Evolutionary conservation across 768 basidiomycete genomes (phyloP).

Genomic region (Hygrocybe coccinea): DNA sequence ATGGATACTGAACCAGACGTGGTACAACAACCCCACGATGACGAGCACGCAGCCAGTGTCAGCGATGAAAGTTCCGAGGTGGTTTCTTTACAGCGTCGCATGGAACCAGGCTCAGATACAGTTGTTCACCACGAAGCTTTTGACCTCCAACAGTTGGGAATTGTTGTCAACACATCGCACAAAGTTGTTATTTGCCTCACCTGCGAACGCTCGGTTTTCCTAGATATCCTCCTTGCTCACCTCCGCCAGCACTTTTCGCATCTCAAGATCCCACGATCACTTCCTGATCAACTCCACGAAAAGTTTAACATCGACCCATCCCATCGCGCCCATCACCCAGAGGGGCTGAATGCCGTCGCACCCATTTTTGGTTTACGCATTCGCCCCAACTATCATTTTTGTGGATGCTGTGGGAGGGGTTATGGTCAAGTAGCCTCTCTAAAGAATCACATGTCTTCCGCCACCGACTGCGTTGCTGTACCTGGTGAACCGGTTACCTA

Average conservation of each 20-base stretch:
- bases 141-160: neutral
- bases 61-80: neutral
- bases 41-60: neutral
- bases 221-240: neutral
- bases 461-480: neutral
- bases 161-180: neutral
- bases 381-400: neutral
- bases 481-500: too few relatives aligned
- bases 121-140: neutral
- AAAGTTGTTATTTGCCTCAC: neutral
- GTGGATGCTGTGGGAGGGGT: neutral
- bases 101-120: neutral
- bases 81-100: neutral
- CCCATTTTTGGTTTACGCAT: constrained; percentile 1
- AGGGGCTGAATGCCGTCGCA: neutral
- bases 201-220: neutral
- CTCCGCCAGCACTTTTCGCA: neutral
- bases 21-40: neutral
- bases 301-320: neutral
- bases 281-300: neutral
- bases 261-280: neutral
- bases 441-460: neutral
- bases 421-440: neutral
- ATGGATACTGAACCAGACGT: too few relatives aligned
- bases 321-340: neutral